These are phyloP conservation scores for Tolypocladium sp. DNA, from an alignment of 2,329 filamentous ascomycete species.

Conservation along the genomic window DNA sequence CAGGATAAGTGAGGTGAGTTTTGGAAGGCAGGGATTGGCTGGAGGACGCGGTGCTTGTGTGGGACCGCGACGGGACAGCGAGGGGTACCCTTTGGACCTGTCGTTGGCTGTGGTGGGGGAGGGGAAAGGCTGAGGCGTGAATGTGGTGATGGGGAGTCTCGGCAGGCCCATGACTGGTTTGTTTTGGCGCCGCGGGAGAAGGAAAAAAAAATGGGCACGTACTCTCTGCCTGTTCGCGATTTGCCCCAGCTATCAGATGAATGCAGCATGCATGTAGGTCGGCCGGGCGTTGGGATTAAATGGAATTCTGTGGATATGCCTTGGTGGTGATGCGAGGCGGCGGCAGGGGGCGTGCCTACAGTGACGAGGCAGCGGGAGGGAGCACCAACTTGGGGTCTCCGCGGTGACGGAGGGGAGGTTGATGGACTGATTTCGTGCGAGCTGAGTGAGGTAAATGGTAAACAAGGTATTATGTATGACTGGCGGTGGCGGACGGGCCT, in stretches of 20 bases:
- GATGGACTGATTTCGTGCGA: background rate
- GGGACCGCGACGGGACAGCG: conserved; percentile 16
- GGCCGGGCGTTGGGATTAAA: background rate
- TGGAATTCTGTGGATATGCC: background rate
- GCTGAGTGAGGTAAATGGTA: background rate
- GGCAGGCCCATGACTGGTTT: background rate
- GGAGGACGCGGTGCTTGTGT: conserved; percentile 24
- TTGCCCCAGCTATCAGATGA: background rate
- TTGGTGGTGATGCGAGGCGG: background rate
- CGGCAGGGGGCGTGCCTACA: background rate
- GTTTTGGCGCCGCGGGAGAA: background rate
- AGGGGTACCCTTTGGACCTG: conserved; percentile 1
- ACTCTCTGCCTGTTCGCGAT: background rate
- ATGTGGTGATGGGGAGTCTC: background rate
- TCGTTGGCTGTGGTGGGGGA: background rate
- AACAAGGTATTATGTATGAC: background rate
- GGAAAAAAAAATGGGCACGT: background rate
- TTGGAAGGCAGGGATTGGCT: conserved; percentile 22
- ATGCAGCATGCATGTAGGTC: background rate
- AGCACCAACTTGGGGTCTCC: background rate
- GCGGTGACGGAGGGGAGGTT: background rate
- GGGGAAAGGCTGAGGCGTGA: background rate
- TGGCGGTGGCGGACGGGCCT: background rate
- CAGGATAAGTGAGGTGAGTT: conserved; percentile 5
- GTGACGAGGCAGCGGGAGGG: background rate